These are phyloP conservation scores for Cardamine resedifolia DNA, from an alignment of 345 rosid genomes.

Conservation along the genomic window DNA sequence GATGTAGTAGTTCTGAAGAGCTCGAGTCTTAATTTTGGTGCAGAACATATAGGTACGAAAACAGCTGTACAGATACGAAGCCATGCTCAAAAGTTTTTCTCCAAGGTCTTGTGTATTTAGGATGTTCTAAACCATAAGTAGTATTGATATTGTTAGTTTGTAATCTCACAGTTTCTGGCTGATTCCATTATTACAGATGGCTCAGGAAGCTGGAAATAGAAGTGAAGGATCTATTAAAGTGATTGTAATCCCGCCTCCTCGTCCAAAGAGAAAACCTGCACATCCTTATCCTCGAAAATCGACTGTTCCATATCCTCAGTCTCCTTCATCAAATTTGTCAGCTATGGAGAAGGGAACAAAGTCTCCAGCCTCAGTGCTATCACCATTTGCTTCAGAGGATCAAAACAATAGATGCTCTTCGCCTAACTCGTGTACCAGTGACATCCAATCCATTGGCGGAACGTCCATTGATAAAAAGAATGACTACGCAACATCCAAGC, in stretches of 20 bases:
- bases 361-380: constrained; percentile 66
- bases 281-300: constrained; percentile 90
- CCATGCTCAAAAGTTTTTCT: constrained; percentile 96
- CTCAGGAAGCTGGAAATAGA: constrained; percentile 46
- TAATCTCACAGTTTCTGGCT: constrained; percentile 4
- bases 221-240: constrained; percentile 39
- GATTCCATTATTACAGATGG: constrained; percentile 50
- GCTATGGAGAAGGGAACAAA: constrained; percentile 47
- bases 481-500: constrained; percentile 39
- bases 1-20: constrained; percentile 4
- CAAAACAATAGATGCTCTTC: constrained; percentile 53
- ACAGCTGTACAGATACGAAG: constrained; percentile 93
- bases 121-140: background rate
- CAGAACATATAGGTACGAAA: constrained; percentile 89
- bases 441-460: constrained; percentile 35
- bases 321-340: constrained; percentile 44
- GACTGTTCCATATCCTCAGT: constrained; percentile 35
- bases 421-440: constrained; percentile 57
- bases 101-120: constrained; percentile 54
- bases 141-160: background rate
- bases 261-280: constrained; percentile 79
- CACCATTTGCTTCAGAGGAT: constrained; percentile 50
- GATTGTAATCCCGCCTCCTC: constrained; percentile 85
- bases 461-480: constrained; percentile 28
- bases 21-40: constrained; percentile 29